Evolutionary conservation across 805 yeast genomes (phyloP), one percentile per base, ranked within the genome.

Genomic region (Yamadazyma sp.): DNA sequence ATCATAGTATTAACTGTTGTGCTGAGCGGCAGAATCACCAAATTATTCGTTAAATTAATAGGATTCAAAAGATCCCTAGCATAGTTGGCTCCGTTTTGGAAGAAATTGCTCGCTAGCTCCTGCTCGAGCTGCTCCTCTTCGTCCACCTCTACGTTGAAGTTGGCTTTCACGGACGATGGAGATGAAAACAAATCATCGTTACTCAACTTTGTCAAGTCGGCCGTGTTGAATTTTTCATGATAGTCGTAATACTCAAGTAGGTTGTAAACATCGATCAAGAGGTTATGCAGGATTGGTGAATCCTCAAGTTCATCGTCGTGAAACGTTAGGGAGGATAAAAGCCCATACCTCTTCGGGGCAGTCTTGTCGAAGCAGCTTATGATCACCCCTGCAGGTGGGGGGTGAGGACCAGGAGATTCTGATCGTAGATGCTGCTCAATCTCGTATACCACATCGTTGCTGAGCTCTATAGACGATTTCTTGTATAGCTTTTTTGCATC

Each of bases 11-110:
- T 59, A 28, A 67, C 55, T 1, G 73, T 65, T 28, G 50, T 55
- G 32, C 51, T 59, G 5, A 68, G 29, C 1, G 73, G 73, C 61
- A 53, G 63, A 7, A 67, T 54, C 5, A 67, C 64, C 20, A 64
- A 50, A 37, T 55, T 57, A 41, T 60, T 64, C 10, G 71, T 60
- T 11, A 67, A 44, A 35, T 50, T 59, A 5, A 60, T 41, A 0
- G 71, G 71, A 32, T 62, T 52, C n/a, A 64, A 46, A 33, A 57
- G 39, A 6, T 57, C 63, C 17, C 59, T 42, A 4, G 65, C 61
- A 1, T 53, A 42, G 4, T 48, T 25, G 4, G 45, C 46, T 9
- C 45, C 34, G 13, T 25, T 30, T 26, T 30, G 25, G 7, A 46
- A 28, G 23, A 42, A 32, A 25, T 38, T 32, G 1, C 19, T 5